Evolutionary conservation across 1,284 basidiomycete species (phyloP), one percentile per base, ranked within the genome.

Genomic region (Peniophora sp.): DNA sequence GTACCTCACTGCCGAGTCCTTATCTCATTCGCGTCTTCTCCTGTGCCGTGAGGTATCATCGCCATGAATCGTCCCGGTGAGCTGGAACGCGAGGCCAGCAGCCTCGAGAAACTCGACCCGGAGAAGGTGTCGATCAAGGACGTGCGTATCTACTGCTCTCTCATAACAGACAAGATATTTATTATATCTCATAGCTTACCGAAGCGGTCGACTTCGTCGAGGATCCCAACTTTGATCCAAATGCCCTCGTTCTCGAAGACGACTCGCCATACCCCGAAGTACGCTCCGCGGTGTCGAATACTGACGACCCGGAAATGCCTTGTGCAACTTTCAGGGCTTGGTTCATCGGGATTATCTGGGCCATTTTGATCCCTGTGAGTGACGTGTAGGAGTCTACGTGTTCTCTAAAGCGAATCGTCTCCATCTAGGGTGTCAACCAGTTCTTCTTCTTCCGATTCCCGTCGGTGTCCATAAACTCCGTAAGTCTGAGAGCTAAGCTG

Each of bases 201-300:
- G 27, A 32, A 12, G 12, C 27, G 12, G 27, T 32, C 27, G 37
- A 41, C n/a, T 20, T 41, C 37, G 15, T 20, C 18, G 48, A 43
- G 12, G 41, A 42, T 24, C 41, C 41, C 24, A 37, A 51, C 27
- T 37, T 49, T 27, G 46, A 20, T n/a, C 43, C 43, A 20, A 23
- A 9, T 20, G 20, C 34, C 42, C 22, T 15, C 18, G 47, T 15
- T 3, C 22, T 45, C 22, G 71, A 74, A 52, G 75, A 79, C 54
- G 76, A 78, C 50, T 77, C 73, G 48, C 80, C 80, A 12, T 83
- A 82, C 58, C 78, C 78, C 8, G 79, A 81, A 57, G 81, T 83
- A 18, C 74, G 81, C 24, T 78, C 78, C 32, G 76, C 76, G 22
- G 79, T 81, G 18, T 72, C 75, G 36, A 76, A 79, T 56, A 73